Evolutionary conservation across 2,329 filamentous ascomycete genomes (phyloP).

Genomic region (Neophaeococcomyces mojaviensis): DNA sequence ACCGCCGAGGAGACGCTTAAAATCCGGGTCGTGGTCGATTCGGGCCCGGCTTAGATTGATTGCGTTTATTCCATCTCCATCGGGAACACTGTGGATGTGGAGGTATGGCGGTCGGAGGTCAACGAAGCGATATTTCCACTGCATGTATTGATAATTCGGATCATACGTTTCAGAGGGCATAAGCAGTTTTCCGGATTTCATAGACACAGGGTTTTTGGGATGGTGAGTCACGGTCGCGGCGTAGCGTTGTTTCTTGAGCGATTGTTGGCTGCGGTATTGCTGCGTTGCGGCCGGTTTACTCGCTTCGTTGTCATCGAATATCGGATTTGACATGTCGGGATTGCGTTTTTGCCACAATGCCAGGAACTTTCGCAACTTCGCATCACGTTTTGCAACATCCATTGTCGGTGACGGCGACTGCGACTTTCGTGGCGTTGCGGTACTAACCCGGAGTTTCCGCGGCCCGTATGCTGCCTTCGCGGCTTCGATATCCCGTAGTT

Average conservation of each 20-base stretch:
- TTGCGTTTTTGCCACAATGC: constrained; percentile 26
- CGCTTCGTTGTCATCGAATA: constrained; percentile 32
- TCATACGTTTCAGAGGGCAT: constrained; percentile 64
- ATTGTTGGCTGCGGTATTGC: constrained; percentile 31
- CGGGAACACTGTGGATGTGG: constrained; percentile 75
- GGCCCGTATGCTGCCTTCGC: constrained; percentile 38
- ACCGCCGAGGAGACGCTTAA: constrained; percentile 65
- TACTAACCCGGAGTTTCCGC: constrained; percentile 27
- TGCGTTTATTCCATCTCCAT: constrained; percentile 83
- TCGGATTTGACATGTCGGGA: constrained; percentile 31
- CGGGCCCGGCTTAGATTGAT: constrained; percentile 82
- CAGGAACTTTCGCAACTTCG: constrained; percentile 34
- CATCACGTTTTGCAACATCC: constrained; percentile 21
- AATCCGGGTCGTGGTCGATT: constrained; percentile 86
- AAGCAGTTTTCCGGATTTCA: constrained; percentile 83
- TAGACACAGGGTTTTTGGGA: constrained; percentile 69
- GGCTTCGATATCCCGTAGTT: constrained; percentile 72
- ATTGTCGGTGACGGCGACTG: constrained; percentile 9
- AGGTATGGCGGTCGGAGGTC: constrained; percentile 87
- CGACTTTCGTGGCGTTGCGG: constrained; percentile 10
- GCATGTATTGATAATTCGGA: constrained; percentile 36
- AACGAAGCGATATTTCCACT: constrained; percentile 88
- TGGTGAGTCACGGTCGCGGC: constrained; percentile 70
- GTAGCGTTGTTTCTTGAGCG: constrained; percentile 48
- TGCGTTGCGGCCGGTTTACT: constrained; percentile 17